Evolutionary conservation across 176 grass and related monocot genomes (phyloP), one percentile per base, ranked within the genome.

Genomic region (Aegilops tauschii): DNA sequence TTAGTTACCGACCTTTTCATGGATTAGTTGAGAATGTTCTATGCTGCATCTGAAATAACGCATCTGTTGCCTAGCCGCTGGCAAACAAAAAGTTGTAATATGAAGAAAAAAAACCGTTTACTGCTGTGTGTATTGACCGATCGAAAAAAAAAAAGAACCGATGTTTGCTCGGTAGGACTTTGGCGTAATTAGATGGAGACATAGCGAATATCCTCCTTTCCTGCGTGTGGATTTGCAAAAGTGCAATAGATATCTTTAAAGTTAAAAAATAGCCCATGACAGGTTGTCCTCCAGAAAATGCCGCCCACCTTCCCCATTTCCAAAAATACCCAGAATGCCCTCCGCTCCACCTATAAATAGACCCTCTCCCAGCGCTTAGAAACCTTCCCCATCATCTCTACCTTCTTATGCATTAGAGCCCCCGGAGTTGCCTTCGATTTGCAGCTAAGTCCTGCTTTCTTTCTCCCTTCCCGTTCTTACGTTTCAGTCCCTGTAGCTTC

Each of bases 201-300:
- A 54, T 18, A 54, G 1, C 50, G 0, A 63, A 70, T 77, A 17
- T 21, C 4, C 5, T 29, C 0, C 3, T 39, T 29, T 11, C 0
- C 4, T 1, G 13, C 0, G 63, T 8, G 36, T 18, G 1, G 1
- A 77, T 17, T 4, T 13, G 78, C 25, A 77, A 90, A 90, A 64
- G 0, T n/a, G 5, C 28, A n/a, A 80, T 50, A 77, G 7, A 59
- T 59, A 59, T 54, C 16, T 54, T 18, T 0, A 54, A 54, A 54
- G 50, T 54, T 54, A 54, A 54, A 68, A 39, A 31, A 37, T 6
- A 2, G 44, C 61, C 29, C 63, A 42, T 42, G 30, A 71, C 82
- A 85, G 81, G 81, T 7, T 85, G 86, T 83, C 86, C 69, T 29
- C 8, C 17, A 73, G 90, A 88, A 85, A 82, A 78, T 72, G 90